Percentiles rank a stretch among this genome's conserved stretches.
Evolutionary conservation across 2,329 filamentous ascomycete genomes (phyloP).

Genomic region (Juglanconis oblonga): DNA sequence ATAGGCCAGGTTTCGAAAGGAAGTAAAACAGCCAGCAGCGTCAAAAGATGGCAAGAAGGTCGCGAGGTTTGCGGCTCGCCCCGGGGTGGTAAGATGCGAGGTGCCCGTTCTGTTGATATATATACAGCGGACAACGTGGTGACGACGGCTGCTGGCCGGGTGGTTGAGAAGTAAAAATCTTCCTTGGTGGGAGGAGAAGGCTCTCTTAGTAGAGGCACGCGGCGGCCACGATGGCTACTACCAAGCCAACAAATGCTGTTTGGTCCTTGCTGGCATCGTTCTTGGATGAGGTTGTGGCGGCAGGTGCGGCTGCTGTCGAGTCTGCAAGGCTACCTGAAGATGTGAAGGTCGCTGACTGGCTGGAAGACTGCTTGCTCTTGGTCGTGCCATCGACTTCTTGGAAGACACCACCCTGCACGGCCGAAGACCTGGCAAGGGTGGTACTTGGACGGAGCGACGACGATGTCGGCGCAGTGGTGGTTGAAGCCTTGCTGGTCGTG

Average conservation of each 20-base stretch:
- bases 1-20: conserved; percentile 9
- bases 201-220: conserved; percentile 42
- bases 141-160: conserved; percentile 5
- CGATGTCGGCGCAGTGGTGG: conserved; percentile 16
- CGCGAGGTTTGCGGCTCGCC: conserved; percentile 1
- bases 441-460: conserved; percentile 6
- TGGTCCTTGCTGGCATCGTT: conserved; percentile 47
- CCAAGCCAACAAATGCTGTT: conserved; percentile 50
- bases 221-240: conserved; percentile 54
- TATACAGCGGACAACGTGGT: not conserved
- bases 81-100: not conserved
- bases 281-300: conserved; percentile 28
- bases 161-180: not conserved
- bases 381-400: conserved; percentile 46
- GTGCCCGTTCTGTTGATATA: not conserved
- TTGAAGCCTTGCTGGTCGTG: not conserved
- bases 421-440: conserved; percentile 11
- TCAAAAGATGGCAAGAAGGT: conserved; percentile 11
- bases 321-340: conserved; percentile 6
- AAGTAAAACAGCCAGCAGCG: conserved; percentile 9
- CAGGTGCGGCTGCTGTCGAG: conserved; percentile 21
- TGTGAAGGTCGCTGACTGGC: conserved; percentile 1
- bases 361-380: conserved; percentile 13
- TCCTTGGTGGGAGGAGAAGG: conserved; percentile 29
- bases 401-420: conserved; percentile 44